phyloP scores from a whole-genome alignment of 1,139 yeast genomes.

The Kurtzmaniella quercitrusa region DNA sequence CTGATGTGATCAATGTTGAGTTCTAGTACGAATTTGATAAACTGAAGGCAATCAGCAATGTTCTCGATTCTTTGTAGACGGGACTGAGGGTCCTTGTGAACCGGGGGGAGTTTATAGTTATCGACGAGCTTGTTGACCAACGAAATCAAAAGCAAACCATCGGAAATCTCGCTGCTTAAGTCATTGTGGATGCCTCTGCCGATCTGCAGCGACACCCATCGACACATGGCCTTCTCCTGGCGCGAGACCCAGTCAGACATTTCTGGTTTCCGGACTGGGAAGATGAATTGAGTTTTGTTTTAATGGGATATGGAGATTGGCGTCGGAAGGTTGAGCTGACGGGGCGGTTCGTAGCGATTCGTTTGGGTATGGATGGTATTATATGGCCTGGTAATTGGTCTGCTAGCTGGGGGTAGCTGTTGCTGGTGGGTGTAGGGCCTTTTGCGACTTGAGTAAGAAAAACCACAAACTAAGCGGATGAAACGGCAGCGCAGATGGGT shows the following conservation, averaged over 20 bases:
- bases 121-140: slow-evolving; percentile 30
- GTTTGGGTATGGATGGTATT: too few relatives aligned
- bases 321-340: too few relatives aligned
- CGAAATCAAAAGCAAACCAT: slow-evolving; percentile 36
- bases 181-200: slow-evolving; percentile 16
- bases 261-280: too few relatives aligned
- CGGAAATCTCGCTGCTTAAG: slow-evolving; percentile 29
- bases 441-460: not conserved
- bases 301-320: too few relatives aligned
- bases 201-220: slow-evolving; percentile 44
- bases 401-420: too few relatives aligned
- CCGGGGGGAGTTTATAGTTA: slow-evolving; percentile 22
- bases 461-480: not conserved
- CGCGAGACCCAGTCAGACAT: slow-evolving; percentile 32
- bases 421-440: not conserved
- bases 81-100: slow-evolving; percentile 44
- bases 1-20: slow-evolving; percentile 56
- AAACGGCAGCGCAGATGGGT: not conserved
- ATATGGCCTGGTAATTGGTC: too few relatives aligned
- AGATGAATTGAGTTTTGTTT: too few relatives aligned
- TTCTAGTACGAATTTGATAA: slow-evolving; percentile 45
- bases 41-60: slow-evolving; percentile 52
- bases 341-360: too few relatives aligned
- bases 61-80: slow-evolving; percentile 63
- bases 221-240: slow-evolving; percentile 43